Evolutionary conservation across 2,329 filamentous ascomycete species (phyloP).

Genomic region (Diaporthe sp.): DNA sequence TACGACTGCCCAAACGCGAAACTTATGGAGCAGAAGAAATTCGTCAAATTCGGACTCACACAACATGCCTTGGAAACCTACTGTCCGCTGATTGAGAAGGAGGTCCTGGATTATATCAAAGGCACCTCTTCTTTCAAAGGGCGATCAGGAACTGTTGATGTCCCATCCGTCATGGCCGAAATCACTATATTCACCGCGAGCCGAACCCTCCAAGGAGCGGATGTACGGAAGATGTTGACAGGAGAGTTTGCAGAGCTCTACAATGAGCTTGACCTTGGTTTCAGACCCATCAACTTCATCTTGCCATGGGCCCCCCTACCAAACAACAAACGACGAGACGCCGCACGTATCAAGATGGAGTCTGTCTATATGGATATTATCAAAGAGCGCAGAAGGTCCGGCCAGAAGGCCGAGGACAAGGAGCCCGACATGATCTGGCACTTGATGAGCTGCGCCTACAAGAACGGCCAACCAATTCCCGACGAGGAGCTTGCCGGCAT

Average conservation of each 20-base stretch:
- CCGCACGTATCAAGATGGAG: slow-evolving; percentile 69
- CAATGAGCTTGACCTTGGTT: slow-evolving; percentile 91
- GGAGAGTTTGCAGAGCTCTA: slow-evolving; percentile 80
- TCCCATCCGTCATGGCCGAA: slow-evolving; percentile 82
- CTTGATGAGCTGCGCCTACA: slow-evolving; percentile 86
- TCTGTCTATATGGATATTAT: slow-evolving; percentile 87
- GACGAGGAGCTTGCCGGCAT: slow-evolving; percentile 90
- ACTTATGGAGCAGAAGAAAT: slow-evolving; percentile 96
- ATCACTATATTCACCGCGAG: slow-evolving; percentile 93
- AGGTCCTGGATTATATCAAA: slow-evolving; percentile 80
- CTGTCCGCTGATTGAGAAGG: slow-evolving; percentile 80
- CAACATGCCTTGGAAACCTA: slow-evolving; percentile 80
- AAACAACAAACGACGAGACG: slow-evolving; percentile 86
- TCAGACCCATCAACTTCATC: slow-evolving; percentile 90
- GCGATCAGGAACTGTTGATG: slow-evolving; percentile 74
- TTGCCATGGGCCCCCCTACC: slow-evolving; percentile 88
- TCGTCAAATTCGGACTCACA: slow-evolving; percentile 85
- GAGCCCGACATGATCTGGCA: slow-evolving; percentile 87
- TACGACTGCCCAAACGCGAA: slow-evolving; percentile 93
- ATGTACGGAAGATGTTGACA: slow-evolving; percentile 84
- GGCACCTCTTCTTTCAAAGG: slow-evolving; percentile 74
- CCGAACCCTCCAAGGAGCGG: slow-evolving; percentile 84
- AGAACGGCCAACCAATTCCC: slow-evolving; percentile 81
- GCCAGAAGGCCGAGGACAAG: slow-evolving; percentile 54
- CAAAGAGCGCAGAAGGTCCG: slow-evolving; percentile 70